Evolutionary conservation across 2,329 filamentous ascomycete species (phyloP), one percentile per base, ranked within the genome.

Genomic region (Xylaria sp.): DNA sequence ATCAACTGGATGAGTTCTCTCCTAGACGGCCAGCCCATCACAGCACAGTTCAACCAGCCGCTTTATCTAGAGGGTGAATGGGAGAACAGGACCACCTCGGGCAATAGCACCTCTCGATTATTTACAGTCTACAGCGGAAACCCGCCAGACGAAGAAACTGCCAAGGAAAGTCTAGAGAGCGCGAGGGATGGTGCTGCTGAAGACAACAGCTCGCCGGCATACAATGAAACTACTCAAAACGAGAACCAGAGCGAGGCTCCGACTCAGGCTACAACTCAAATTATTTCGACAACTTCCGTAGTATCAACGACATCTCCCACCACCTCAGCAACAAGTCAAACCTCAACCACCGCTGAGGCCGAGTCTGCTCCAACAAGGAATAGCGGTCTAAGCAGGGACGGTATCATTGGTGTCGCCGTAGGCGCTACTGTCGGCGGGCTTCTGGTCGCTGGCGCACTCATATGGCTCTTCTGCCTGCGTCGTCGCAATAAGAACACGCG

Each of bases 391-490:
- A 27, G 51, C 12, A 61, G 32, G 34, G 55, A 27, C 7, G 69
- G 69, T 19, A 64, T 78, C 12, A 69, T 70, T 21, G 76, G 76
- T 19, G 70, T 76, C 39, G 76, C 77, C 47, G 75, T 78, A 4
- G 75, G 75, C 55, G 72, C 72, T 32, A 73, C 73, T n/a, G 72
- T 75, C 2, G 75, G 71, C 36, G 73, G 79, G 12, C 74, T 86
- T 6, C 73, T 81, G 14, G 63, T 85, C 53, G 68, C 84, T 71
- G 80, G 74, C 4, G 77, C 73, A 2, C 69, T 84, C 7, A 71
- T 78, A 24, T 87, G 81, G 79, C 82, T 83, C 71, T 74, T 85
- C 59, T 76, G 70, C 63, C 72, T 84, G 32, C 81, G 81, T 17
- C 82, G 83, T 4, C 81, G 80, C 4, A 79, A 78, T 54, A 77